Conservation (phyloP, 1,284 basidiomycete species). For the Irpex sp. region DNA sequence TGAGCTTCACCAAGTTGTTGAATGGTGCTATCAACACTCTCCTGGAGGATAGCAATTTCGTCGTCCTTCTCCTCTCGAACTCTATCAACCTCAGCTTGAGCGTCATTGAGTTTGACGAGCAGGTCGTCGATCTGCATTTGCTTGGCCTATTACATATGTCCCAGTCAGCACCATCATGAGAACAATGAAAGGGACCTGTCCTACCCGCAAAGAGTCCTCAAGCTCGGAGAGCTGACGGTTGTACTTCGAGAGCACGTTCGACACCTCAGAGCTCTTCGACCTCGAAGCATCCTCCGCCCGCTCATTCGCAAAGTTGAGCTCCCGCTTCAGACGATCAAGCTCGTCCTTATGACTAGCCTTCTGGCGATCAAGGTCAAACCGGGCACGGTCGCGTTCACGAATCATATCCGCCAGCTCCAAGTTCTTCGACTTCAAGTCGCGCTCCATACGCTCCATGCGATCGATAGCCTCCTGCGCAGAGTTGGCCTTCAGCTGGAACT, state of each 20-base stretch:
- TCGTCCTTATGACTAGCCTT: conserved; percentile 97
- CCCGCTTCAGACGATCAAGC: conserved; percentile 88
- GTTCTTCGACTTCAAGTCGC: conserved; percentile 98
- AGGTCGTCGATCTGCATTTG: conserved; percentile 95
- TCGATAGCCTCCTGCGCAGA: conserved; percentile 99
- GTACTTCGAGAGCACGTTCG: conserved; percentile 86
- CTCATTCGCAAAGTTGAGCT: conserved; percentile 97
- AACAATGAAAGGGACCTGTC: conserved; percentile 20
- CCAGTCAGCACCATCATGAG: conserved; percentile 8
- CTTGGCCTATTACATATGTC: conserved; percentile 59
- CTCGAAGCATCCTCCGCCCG: conserved; percentile 92
- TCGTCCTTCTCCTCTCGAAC: conserved; percentile 95
- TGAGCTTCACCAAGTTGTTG: conserved; percentile 87
- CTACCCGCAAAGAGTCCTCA: conserved; percentile 88
- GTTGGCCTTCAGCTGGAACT: conserved; percentile 96
- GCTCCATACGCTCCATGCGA: conserved; percentile 98
- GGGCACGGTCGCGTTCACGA: conserved; percentile 91
- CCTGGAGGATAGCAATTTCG: conserved; percentile 94
- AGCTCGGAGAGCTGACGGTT: conserved; percentile 95
- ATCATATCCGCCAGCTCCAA: conserved; percentile 99
- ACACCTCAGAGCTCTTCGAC: conserved; percentile 92
- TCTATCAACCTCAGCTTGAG: conserved; percentile 73
- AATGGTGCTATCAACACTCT: conserved; percentile 93
- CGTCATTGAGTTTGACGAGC: conserved; percentile 73
- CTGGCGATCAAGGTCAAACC: conserved; percentile 95